Evolutionary conservation across 169 alveolate species (phyloP).

Genomic region (Plasmodium falciparum): DNA sequence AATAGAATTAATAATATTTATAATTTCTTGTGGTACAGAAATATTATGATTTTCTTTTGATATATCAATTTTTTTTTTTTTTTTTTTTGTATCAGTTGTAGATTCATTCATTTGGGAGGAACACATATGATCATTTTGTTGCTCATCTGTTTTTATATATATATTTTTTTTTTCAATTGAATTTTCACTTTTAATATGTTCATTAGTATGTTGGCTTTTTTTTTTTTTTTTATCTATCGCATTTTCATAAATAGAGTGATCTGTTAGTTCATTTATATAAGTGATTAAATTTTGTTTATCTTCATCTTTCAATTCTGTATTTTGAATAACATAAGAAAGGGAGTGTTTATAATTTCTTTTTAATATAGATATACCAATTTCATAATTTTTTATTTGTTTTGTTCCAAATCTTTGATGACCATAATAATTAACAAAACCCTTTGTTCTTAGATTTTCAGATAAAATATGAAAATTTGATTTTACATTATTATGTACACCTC

Average conservation of each 20-base stretch:
- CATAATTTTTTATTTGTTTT: conserved; percentile 90
- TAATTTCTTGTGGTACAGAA: conserved; percentile 22
- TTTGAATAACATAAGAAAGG: conserved; percentile 79
- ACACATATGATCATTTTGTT: background rate
- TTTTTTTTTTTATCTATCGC: background rate
- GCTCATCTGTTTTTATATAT: conserved; percentile 78
- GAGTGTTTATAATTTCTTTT: conserved; percentile 87
- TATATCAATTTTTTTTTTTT: conserved; percentile 14
- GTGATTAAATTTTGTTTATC: conserved; percentile 27
- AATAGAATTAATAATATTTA: conserved; percentile 43
- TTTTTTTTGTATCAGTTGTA: background rate
- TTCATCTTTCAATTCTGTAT: conserved; percentile 70
- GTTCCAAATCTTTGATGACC: conserved; percentile 96
- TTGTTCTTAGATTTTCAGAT: conserved; percentile 84
- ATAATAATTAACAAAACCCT: conserved; percentile 95
- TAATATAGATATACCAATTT: conserved; percentile 91
- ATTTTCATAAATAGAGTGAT: background rate
- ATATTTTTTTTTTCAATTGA: conserved; percentile 61
- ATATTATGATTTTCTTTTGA: conserved; percentile 16
- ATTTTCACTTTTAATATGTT: conserved; percentile 5
- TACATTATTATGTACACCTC: conserved; percentile 81
- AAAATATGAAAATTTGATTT: conserved; percentile 74
- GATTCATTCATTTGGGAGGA: background rate
- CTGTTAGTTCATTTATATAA: conserved; percentile 26
- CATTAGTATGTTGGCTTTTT: background rate